Percentiles rank a stretch among this genome's conserved stretches.
Evolutionary conservation across 192 early-diverging fungal genomes (phyloP).

Genomic region (Coemansia sp.): DNA sequence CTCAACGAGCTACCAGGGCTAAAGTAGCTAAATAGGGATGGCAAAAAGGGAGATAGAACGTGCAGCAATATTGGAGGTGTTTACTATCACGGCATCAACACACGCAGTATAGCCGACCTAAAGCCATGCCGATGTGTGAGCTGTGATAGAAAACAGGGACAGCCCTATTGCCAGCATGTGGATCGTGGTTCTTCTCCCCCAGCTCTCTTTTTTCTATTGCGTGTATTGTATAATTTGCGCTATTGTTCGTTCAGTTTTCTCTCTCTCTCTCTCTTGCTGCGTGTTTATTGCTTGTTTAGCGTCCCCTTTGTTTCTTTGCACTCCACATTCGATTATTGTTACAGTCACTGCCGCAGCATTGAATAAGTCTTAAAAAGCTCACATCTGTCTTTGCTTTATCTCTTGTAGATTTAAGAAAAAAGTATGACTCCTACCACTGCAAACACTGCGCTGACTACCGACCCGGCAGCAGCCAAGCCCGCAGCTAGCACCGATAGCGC

Average conservation of each 20-base stretch:
- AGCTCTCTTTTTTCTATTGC: slow-evolving; percentile 2
- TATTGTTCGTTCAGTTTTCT: slow-evolving; percentile 3
- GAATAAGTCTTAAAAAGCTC: background rate
- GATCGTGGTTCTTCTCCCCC: background rate
- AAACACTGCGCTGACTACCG: slow-evolving; percentile 14
- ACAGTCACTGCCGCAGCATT: slow-evolving; percentile 5
- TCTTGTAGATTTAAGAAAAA: slow-evolving; percentile 10
- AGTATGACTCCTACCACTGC: slow-evolving; percentile 32
- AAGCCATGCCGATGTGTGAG: slow-evolving; percentile 4
- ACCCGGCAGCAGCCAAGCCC: slow-evolving; percentile 14
- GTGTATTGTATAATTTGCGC: slow-evolving; percentile 10
- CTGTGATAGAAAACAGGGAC: background rate
- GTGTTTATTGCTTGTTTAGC: background rate
- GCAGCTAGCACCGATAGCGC: slow-evolving; percentile 6
- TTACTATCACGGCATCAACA: slow-evolving; percentile 8
- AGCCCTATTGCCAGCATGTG: slow-evolving; percentile 3
- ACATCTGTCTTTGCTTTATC: slow-evolving; percentile 2
- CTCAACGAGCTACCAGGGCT: background rate
- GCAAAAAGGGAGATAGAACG: slow-evolving; percentile 1
- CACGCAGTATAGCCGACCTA: slow-evolving; percentile 7
- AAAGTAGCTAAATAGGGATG: background rate
- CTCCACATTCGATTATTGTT: background rate
- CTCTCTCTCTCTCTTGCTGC: background rate
- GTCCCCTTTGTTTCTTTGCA: background rate
- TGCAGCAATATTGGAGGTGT: slow-evolving; percentile 12